Evolutionary conservation across 495 filamentous ascomycete species (phyloP).

Genomic region (Neurospora sp.): DNA sequence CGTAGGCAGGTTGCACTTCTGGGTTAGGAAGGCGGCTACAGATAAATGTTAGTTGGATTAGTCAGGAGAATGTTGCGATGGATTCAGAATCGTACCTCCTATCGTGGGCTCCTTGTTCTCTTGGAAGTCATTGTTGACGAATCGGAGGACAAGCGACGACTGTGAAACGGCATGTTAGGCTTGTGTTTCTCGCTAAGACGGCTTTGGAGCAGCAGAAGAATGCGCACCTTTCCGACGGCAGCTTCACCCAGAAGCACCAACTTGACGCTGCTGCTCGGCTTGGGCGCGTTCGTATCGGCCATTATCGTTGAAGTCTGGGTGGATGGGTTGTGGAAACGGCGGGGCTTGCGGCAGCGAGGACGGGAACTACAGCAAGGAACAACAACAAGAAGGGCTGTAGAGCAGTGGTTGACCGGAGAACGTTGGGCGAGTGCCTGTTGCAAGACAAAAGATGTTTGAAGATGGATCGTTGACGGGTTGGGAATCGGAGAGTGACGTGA

Average conservation of each 20-base stretch:
- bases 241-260: conserved; percentile 94
- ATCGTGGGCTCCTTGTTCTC: conserved; percentile 99
- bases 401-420: not conserved
- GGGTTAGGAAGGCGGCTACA: conserved; percentile 90
- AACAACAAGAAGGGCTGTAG: not conserved
- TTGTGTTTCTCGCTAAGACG: not conserved
- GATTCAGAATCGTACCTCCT: conserved; percentile 57
- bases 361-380: not conserved
- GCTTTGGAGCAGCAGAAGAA: not conserved
- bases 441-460: not conserved
- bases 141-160: conserved; percentile 96
- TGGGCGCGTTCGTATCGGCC: conserved; percentile 57
- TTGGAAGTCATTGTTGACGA: conserved; percentile 99
- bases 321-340: not conserved
- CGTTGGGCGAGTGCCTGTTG: not conserved
- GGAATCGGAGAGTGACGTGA: conserved; percentile 19
- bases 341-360: not conserved
- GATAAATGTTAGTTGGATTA: not conserved
- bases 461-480: not conserved
- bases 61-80: not conserved
- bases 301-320: conserved; percentile 18
- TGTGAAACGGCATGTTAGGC: conserved; percentile 29
- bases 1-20: conserved; percentile 93
- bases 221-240: conserved; percentile 87
- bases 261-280: conserved; percentile 98